Base-by-base conservation (phyloP, 176 grass and related monocot species). In the Pharus latifolius region DNA sequence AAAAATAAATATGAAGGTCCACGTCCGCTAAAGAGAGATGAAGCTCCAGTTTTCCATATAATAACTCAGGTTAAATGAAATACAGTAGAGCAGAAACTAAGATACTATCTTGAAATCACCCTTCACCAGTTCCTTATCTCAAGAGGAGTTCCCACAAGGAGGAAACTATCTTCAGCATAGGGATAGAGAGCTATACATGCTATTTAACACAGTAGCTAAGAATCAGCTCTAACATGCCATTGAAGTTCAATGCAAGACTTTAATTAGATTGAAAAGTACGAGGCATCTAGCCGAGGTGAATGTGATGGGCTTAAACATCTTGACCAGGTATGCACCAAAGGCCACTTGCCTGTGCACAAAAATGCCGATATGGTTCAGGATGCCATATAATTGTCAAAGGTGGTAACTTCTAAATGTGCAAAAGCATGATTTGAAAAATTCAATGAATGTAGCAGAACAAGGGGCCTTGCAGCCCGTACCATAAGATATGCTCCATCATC, bases 401-500 rank as follows among this genome's bases (percentile, higher is more conserved):
- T 38, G 8, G 35, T 38, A 38, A 9, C 6, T 38, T 38, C 6
- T 38, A 38, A 38, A 38, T 38, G 35, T 38, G 35, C 35, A 38
- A 4, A 38, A 5, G 35, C 11, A 11, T 37, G 25, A 30, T 34
- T 69, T 4, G 2, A 30, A 65, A 63, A 56, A 38, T 49, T 29
- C 14, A 65, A 65, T 55, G 57, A 63, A 73, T 67, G 28, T 56
- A 35, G 73, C 42, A 72, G 22, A 77, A 41, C 11, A 73, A 64
- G 33, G 23, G 53, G 10, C 43, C 67, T 63, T 78, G n/a, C n/a
- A n/a, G n/a, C n/a, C n/a, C n/a, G n/a, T n/a, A 99, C 95, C 95
- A 99, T 99, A 72, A 84, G 62, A 63, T 88, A 93, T 83, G 95
- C 95, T 80, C 95, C 95, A 85, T 93, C 95, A 88, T 98, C 95